Evolutionary conservation across 257 asterid species (phyloP), one percentile per base, ranked within the genome.

Genomic region (Datura wrightii): DNA sequence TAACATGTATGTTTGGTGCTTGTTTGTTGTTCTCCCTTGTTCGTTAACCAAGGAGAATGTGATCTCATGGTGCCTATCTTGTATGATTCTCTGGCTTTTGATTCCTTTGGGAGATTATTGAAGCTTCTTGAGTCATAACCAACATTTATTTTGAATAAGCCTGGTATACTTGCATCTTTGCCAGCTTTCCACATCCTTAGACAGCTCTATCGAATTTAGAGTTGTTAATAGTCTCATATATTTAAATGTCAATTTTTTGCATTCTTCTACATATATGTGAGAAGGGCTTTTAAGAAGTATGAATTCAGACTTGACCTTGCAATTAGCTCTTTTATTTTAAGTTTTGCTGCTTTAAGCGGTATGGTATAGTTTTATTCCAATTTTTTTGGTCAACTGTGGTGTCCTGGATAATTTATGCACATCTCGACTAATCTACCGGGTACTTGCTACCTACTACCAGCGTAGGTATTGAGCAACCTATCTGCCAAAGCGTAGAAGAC

Each of bases 1-100:
- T 71, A 44, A 24, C 53, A 69, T 42, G 18, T 18, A 70, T 41
- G 79, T 24, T 24, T 71, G 79, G 55, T 10, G 37, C 56, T 44
- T 46, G 55, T 46, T 71, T 71, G 56, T 71, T 71, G 39, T 72
- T 46, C 13, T 72, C 80, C 3, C 59, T 72, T 72, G 58, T 72
- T 72, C 37, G 0, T 19, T 46, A 50, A 46, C 79, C 59, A 44
- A 5, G 37, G 80, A 19, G 41, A 72, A 19, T 72, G 56, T 71
- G 80, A 41, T 72, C 7, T 72, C 58, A 3, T 72, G 80, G 10
- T 72, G 58, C 41, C 59, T 3, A 72, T 72, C 59, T 50, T 72
- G n/a, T 72, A 46, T 72, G n/a, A 46, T 44, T 72, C 10, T n/a
- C 18, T 72, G 59, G 80, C 36, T 3, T 72, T 50, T 48, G 80